Base-by-base conservation (phyloP, 1,139 yeast species). In the Candida sanyaensis region DNA sequence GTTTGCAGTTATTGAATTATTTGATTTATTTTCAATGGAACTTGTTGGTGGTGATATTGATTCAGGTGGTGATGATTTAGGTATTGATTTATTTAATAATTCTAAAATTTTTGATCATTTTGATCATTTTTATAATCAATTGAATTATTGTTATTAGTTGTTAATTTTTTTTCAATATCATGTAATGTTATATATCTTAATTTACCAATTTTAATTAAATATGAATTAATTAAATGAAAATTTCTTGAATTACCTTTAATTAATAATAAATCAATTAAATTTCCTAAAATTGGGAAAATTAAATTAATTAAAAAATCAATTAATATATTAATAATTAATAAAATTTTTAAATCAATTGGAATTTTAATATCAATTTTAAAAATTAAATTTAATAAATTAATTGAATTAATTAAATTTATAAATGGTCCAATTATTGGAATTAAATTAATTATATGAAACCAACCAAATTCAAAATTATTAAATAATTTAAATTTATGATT, bases 221-320 rank as follows among this genome's bases (percentile, higher is more conserved):
- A 17, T 17, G 21, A 17, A 17, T 17, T 17, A 17, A 17, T 17
- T 17, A 17, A 17, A 17, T 17, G 21, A 17, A 17, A 75, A 58
- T 75, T 88, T 51, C 96, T 69, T 30, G 89, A 84, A 57, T 87
- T 87, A 47, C 91, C 83, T 68, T 87, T 85, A 68, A 86, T 17
- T 17, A 17, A 88, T 46, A 84, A 70, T 27, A 88, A 81, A 52
- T 82, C 83, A 47, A 85, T 74, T 41, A 86, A 65, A 56, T 81
- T 88, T 9, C 96, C 96, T 3, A 17, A 13, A 88, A 80, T n/a
- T 37, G 88, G 52, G 1, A 96, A 96, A 39, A 86, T 78, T 57
- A 88, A 67, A 0, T 93, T 91, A 45, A 88, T 68, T 1, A 62
- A 54, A 49, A 75, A 70, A 56, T 75, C 80, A 49, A 75, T 61